A percentile compares a stretch with the other conserved stretches of the same genome.
Conservation (phyloP, 345 rosid genomes). For the Draba incana region DNA sequence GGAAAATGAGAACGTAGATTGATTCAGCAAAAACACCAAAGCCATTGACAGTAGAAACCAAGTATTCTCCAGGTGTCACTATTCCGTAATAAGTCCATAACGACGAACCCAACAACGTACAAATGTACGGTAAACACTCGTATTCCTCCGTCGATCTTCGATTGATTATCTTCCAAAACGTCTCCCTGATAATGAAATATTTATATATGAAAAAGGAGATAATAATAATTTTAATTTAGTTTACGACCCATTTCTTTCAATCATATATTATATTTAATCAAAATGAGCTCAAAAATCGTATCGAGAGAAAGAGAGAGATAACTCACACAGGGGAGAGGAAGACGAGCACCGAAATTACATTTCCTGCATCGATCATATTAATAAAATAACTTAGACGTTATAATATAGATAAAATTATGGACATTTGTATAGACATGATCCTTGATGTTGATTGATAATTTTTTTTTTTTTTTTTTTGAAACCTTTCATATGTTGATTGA, state of each 20-base stretch:
- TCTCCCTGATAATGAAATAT: slow-evolving; percentile 41
- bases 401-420: not conserved
- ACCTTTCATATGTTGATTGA: not conserved
- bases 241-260: slow-evolving; percentile 5
- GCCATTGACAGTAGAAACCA: slow-evolving; percentile 74
- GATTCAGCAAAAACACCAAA: slow-evolving; percentile 69
- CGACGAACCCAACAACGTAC: slow-evolving; percentile 61
- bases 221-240: slow-evolving; percentile 10
- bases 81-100: slow-evolving; percentile 88
- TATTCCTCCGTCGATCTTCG: slow-evolving; percentile 66
- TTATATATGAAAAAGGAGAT: not conserved
- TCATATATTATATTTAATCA: not conserved
- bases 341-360: slow-evolving; percentile 66
- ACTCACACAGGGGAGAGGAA: slow-evolving; percentile 81
- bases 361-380: slow-evolving; percentile 53
- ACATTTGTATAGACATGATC: not conserved
- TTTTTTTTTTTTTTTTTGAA: no score
- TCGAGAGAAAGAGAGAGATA: not conserved
- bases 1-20: slow-evolving; percentile 54
- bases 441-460: not conserved
- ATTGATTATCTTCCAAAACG: slow-evolving; percentile 59
- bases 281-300: not conserved
- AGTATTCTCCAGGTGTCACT: slow-evolving; percentile 63
- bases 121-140: slow-evolving; percentile 71
- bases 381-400: not conserved